Conservation (phyloP, 1,284 basidiomycete genomes). For the Ceratobasidium sp. region DNA sequence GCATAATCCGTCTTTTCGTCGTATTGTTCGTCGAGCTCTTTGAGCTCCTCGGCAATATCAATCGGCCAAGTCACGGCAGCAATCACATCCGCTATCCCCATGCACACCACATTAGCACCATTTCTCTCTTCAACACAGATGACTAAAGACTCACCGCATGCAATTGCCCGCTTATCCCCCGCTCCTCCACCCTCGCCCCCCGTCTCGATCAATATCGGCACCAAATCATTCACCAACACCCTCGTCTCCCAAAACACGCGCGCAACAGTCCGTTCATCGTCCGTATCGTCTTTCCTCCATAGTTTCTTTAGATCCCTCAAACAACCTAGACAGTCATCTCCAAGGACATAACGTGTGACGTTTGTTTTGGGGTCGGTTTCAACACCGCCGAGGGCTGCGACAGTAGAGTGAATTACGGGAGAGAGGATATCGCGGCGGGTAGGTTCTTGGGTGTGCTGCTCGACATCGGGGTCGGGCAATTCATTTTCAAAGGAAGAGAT, state of each 20-base stretch:
- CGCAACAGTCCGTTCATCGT: conserved; percentile 94
- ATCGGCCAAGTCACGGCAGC: conserved; percentile 98
- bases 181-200: conserved; percentile 81
- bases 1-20: conserved; percentile 89
- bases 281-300: conserved; percentile 94
- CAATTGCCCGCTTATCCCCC: conserved; percentile 87
- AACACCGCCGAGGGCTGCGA: conserved; percentile 79
- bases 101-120: not conserved
- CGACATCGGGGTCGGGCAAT: not conserved
- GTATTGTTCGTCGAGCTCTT: conserved; percentile 79
- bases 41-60: conserved; percentile 90
- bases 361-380: conserved; percentile 60
- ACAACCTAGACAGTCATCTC: conserved; percentile 87
- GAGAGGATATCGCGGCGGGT: conserved; percentile 62
- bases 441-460: conserved; percentile 2
- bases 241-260: conserved; percentile 89
- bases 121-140: not conserved
- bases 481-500: conserved; percentile 24
- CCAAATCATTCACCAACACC: conserved; percentile 85
- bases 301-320: conserved; percentile 93
- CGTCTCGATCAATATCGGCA: conserved; percentile 85
- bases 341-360: conserved; percentile 75
- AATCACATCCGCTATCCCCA: conserved; percentile 76
- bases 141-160: conserved; percentile 67
- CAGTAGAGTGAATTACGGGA: conserved; percentile 76